Conservation (phyloP, 306 rosid species). For the Myrica gale region DNA sequence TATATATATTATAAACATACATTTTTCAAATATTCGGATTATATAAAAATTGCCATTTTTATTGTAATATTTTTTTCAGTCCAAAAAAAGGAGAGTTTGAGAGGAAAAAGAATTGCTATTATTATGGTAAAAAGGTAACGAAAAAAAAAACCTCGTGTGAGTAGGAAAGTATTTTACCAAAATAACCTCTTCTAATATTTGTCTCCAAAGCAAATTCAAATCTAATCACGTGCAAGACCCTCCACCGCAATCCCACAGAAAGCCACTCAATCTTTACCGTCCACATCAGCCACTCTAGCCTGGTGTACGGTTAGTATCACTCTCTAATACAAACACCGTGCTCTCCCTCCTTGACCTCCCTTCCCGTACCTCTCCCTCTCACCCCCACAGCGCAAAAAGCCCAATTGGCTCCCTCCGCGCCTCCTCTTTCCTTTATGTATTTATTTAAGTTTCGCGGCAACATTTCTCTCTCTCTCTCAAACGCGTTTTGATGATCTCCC, state of each 20-base stretch:
- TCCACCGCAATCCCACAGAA: background rate
- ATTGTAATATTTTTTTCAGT: no score
- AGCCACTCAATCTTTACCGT: background rate
- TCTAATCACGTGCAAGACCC: slow-evolving; percentile 32
- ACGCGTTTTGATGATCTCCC: slow-evolving; percentile 1
- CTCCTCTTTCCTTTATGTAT: slow-evolving; percentile 30
- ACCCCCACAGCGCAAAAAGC: slow-evolving; percentile 9
- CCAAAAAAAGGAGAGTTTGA: background rate
- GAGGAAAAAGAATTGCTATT: background rate
- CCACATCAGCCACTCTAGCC: accelerated
- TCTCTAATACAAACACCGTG: slow-evolving; percentile 22
- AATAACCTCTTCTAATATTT: background rate
- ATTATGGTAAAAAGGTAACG: no score
- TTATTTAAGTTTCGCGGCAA: slow-evolving; percentile 89
- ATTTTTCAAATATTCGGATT: no score
- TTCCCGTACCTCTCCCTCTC: slow-evolving; percentile 13
- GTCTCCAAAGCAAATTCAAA: slow-evolving; percentile 45
- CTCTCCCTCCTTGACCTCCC: slow-evolving; percentile 47
- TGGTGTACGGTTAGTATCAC: slow-evolving; percentile 31
- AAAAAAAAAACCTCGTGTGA: no score
- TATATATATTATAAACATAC: no score
- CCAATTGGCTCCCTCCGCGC: slow-evolving; percentile 29
- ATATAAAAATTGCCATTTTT: no score
- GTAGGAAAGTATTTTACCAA: no score
- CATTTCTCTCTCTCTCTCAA: slow-evolving; percentile 10